A percentile compares a stretch with the other conserved stretches of the same genome.
phyloP scores from a whole-genome alignment of 352 stramenopile genomes.

The Phytophthora boehmeriae region DNA sequence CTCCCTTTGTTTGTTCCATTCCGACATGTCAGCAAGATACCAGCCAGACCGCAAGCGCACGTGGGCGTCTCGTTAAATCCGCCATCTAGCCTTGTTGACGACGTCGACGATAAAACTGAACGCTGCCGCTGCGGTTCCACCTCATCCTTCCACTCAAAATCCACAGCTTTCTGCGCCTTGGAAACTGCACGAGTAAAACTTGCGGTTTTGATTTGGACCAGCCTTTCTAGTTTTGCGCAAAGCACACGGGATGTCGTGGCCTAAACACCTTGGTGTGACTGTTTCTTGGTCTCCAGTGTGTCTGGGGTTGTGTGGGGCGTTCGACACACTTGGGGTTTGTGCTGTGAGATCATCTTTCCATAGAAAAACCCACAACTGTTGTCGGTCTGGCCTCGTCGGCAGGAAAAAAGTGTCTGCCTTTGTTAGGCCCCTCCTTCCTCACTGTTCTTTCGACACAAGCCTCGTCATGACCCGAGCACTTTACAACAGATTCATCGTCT shows the following conservation, averaged over 20 bases:
- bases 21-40: conserved; percentile 63
- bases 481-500: conserved; percentile 21
- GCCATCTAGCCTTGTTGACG: neutral
- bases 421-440: conserved; percentile 69
- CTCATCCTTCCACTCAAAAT: conserved; percentile 87
- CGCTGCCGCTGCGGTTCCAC: conserved; percentile 13
- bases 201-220: conserved; percentile 87
- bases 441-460: conserved; percentile 68
- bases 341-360: conserved; percentile 69
- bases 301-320: conserved; percentile 5
- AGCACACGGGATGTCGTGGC: conserved; percentile 50
- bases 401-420: conserved; percentile 73
- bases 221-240: conserved; percentile 52
- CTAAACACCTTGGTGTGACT: conserved; percentile 42
- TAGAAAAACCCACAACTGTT: conserved; percentile 74
- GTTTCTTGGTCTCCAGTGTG: neutral
- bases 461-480: conserved; percentile 67
- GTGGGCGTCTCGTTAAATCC: conserved; percentile 11
- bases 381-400: conserved; percentile 52
- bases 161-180: conserved; percentile 52
- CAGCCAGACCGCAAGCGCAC: conserved; percentile 55
- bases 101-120: conserved; percentile 7
- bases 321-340: conserved; percentile 1
- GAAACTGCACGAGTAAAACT: conserved; percentile 91
- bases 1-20: conserved; percentile 89